Percentiles rank a stretch among this genome's conserved stretches.
These are phyloP conservation scores for Apiospora arundinis DNA, from an alignment of 2,329 filamentous ascomycete species.

Conservation along the genomic window DNA sequence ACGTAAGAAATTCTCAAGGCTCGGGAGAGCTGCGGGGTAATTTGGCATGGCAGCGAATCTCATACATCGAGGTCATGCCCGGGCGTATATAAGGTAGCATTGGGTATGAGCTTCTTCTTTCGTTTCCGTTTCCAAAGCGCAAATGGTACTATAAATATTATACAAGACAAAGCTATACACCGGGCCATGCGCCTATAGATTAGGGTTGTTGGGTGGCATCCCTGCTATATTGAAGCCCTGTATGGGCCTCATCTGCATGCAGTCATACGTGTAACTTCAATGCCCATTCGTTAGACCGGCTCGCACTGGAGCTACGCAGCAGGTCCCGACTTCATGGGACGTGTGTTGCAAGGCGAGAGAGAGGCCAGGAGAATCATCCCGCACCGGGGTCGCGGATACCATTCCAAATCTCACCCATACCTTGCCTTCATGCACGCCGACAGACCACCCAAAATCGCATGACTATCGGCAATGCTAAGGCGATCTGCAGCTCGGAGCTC, in stretches of 20 bases:
- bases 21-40: neutral
- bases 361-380: neutral
- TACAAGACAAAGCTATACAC: neutral
- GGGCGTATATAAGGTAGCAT: neutral
- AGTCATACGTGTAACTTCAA: slow-evolving; percentile 13
- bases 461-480: slow-evolving; percentile 9
- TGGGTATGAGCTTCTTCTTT: neutral
- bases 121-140: neutral
- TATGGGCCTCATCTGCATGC: neutral
- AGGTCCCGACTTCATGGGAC: slow-evolving; percentile 8
- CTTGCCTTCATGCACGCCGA: neutral
- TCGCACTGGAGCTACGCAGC: neutral
- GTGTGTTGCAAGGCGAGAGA: neutral
- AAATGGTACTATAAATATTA: neutral
- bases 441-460: neutral
- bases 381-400: neutral
- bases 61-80: neutral
- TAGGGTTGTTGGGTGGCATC: neutral
- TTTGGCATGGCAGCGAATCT: neutral
- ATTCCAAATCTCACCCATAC: neutral
- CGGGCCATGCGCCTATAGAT: neutral
- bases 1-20: neutral
- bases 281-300: neutral
- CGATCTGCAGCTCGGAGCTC: neutral
- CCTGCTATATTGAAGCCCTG: neutral